Percentiles rank a stretch among this genome's conserved stretches.
phyloP scores from a whole-genome alignment of 2,329 filamentous ascomycete species.

The Mycogone perniciosa region DNA sequence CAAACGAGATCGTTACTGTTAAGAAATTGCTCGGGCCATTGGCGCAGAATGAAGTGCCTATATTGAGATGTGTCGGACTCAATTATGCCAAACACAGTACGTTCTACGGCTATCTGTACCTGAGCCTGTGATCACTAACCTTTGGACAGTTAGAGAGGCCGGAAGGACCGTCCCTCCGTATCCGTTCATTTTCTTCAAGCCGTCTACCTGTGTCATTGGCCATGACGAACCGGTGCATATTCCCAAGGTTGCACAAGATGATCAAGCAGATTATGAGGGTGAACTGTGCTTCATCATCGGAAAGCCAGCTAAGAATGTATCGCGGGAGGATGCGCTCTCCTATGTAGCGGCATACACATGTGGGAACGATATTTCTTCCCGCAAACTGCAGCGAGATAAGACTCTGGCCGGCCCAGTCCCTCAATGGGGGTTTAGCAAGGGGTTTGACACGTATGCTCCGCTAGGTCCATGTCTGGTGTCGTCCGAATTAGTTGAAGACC shows the following conservation, averaged over 20 bases:
- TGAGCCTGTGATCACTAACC: not conserved
- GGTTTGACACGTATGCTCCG: constrained; percentile 50
- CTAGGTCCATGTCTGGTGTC: constrained; percentile 44
- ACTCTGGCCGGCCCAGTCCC: constrained; percentile 43
- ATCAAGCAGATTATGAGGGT: constrained; percentile 43
- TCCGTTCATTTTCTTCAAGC: constrained; percentile 47
- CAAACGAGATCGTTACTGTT: constrained; percentile 48
- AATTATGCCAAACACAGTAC: constrained; percentile 54
- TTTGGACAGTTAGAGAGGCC: constrained; percentile 41
- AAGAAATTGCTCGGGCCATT: constrained; percentile 49
- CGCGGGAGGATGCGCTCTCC: constrained; percentile 34
- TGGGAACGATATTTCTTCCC: constrained; percentile 49
- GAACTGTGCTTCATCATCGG: constrained; percentile 44
- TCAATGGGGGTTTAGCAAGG: constrained; percentile 52
- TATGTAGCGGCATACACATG: constrained; percentile 49
- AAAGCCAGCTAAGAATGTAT: constrained; percentile 42
- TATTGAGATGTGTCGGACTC: constrained; percentile 52
- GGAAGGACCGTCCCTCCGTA: constrained; percentile 43
- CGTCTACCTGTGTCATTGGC: constrained; percentile 31
- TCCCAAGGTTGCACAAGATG: constrained; percentile 42
- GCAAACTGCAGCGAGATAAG: constrained; percentile 46
- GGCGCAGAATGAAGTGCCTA: constrained; percentile 43
- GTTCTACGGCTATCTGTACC: constrained; percentile 2
- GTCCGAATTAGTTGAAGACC: constrained; percentile 35
- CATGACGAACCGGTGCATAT: constrained; percentile 35